phyloP scores from a whole-genome alignment of 176 grass and related monocot genomes.

The Musa beccarii region DNA sequence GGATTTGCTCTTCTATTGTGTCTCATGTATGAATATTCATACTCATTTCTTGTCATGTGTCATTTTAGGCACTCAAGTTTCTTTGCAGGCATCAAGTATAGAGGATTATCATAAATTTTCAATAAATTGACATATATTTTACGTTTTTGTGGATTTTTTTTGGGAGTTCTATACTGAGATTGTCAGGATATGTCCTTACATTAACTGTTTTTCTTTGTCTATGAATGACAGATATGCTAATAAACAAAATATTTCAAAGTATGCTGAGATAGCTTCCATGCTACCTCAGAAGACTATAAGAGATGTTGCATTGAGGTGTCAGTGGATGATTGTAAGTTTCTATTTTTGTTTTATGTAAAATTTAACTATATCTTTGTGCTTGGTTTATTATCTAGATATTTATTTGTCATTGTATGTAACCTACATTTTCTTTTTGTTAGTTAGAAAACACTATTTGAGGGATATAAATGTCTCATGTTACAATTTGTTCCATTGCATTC shows the following conservation, averaged over 20 bases:
- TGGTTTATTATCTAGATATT: background rate
- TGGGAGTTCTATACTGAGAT: background rate
- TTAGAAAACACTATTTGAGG: no score
- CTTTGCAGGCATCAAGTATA: background rate
- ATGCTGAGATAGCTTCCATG: constrained; percentile 26
- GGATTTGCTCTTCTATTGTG: no score
- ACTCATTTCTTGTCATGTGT: no score
- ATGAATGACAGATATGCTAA: constrained; percentile 22
- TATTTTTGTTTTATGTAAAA: background rate
- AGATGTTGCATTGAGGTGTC: constrained; percentile 42
- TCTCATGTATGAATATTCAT: no score
- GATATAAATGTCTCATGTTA: no score
- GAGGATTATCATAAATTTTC: background rate
- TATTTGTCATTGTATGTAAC: no score
- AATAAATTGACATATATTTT: background rate
- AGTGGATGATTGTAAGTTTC: constrained; percentile 29
- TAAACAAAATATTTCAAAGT: constrained; percentile 23
- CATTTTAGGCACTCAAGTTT: background rate
- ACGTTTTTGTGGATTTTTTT: background rate
- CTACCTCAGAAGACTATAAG: constrained; percentile 33
- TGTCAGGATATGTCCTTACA: no score
- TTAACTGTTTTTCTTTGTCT: background rate
- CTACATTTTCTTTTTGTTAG: no score
- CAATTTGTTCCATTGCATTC: no score
- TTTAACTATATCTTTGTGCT: background rate